Evolutionary conservation across 768 basidiomycete genomes (phyloP).

Genomic region (Suillus subalutaceus): DNA sequence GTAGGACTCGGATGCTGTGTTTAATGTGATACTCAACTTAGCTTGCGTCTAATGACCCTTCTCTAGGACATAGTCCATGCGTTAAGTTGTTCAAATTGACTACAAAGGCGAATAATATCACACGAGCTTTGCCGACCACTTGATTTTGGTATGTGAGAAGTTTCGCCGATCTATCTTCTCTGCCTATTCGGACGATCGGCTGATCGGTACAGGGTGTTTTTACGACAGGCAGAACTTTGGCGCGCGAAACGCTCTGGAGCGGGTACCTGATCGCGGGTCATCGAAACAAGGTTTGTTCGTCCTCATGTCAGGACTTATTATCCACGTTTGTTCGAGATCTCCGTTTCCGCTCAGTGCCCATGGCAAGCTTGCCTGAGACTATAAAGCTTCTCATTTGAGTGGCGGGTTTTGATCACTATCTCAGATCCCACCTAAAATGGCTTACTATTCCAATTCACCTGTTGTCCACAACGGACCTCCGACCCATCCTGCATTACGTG

Average conservation of each 20-base stretch:
- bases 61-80: not conserved
- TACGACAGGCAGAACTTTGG: conserved; percentile 22
- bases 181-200: conserved; percentile 18
- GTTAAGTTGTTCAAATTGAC: not conserved
- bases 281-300: conserved; percentile 31
- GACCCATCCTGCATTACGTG: conserved; percentile 35
- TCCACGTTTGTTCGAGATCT: conserved; percentile 26
- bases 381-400: conserved; percentile 26
- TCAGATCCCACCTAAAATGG: conserved; percentile 12
- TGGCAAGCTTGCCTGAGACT: conserved; percentile 20
- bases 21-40: not conserved
- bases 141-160: conserved; percentile 24
- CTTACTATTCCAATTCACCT: conserved; percentile 20
- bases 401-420: conserved; percentile 12
- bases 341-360: conserved; percentile 21
- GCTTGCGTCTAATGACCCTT: not conserved
- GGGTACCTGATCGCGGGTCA: conserved; percentile 27
- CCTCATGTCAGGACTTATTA: conserved; percentile 34
- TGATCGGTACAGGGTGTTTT: conserved; percentile 17
- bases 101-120: conserved; percentile 16
- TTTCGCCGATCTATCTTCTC: conserved; percentile 17
- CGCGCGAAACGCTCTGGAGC: conserved; percentile 16
- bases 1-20: not conserved
- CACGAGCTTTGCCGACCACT: conserved; percentile 19
- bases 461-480: conserved; percentile 27